Evolutionary conservation across 2,329 filamentous ascomycete genomes (phyloP).

Genomic region (Chaetomiaceae sp.): DNA sequence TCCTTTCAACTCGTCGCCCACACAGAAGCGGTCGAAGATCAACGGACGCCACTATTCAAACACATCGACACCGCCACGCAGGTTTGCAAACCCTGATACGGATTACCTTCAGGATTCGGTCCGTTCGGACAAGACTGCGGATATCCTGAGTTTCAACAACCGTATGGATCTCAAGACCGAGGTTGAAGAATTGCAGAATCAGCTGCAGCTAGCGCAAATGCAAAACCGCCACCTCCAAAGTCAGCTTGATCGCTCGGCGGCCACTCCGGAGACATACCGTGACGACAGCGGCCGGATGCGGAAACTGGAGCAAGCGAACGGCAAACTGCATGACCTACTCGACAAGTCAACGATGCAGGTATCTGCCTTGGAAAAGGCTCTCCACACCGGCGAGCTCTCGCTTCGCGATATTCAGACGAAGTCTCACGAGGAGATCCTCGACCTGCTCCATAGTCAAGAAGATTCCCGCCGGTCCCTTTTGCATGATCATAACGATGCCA

Average conservation of each 20-base stretch:
- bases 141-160: slow-evolving; percentile 79
- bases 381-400: slow-evolving; percentile 81
- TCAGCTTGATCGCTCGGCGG: slow-evolving; percentile 69
- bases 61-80: slow-evolving; percentile 71
- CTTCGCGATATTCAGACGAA: slow-evolving; percentile 87
- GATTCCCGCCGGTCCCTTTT: slow-evolving; percentile 77
- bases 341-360: slow-evolving; percentile 93
- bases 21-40: slow-evolving; percentile 55
- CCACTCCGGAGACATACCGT: slow-evolving; percentile 55
- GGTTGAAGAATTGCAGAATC: slow-evolving; percentile 87
- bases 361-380: slow-evolving; percentile 78
- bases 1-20: slow-evolving; percentile 68
- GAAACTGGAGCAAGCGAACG: slow-evolving; percentile 90
- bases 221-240: slow-evolving; percentile 88
- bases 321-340: slow-evolving; percentile 84
- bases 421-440: slow-evolving; percentile 90
- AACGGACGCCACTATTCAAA: slow-evolving; percentile 63
- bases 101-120: slow-evolving; percentile 62
- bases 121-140: slow-evolving; percentile 78
- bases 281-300: slow-evolving; percentile 80
- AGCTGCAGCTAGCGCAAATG: slow-evolving; percentile 91
- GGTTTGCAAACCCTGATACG: slow-evolving; percentile 57
- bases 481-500: slow-evolving; percentile 77
- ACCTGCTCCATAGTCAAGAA: slow-evolving; percentile 89
- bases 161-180: slow-evolving; percentile 88